Base-by-base conservation (phyloP, 768 basidiomycete genomes). In the Lyophyllum decastes region DNA sequence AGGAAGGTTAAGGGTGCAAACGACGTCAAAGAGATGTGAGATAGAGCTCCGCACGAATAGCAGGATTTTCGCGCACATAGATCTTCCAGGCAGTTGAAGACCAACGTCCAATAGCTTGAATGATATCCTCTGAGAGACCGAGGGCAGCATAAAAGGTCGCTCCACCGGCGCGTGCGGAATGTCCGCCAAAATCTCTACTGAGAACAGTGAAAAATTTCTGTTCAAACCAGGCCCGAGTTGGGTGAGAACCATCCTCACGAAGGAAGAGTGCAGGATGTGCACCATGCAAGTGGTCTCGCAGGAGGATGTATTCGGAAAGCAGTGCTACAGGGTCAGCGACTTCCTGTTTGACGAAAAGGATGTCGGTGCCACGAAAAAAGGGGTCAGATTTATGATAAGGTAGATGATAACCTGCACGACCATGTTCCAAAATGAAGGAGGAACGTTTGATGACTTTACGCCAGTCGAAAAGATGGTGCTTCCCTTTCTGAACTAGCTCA, bases 351-450 rank as follows among this genome's bases (percentile, higher is more conserved):
- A 58, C 52, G 33, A 70, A 57, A 2, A 70, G 51, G 25, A 72
- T 58, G 34, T 67, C 60, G 2, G 68, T 65, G 0, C 71, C 70
- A 7, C 16, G 60, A 43, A 64, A 71, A 49, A 73, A 71, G 8
- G 61, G 65, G 50, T 73, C 63, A 2, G 55, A 52, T 43, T 73
- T 73, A 48, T 73, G 69, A 49, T 73, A 73, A 6, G 68, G 70
- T 0, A 73, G 60, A 22, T 54, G 63, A 52, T 71, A 73, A 1
- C 40, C 21, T 2, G 45, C 46, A 14, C 38, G 35, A 17, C 35
- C 10, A 17, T 8, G 1, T 10, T 4, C 0, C 14, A 49, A 55
- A 1, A 19, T 4, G 1, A 55, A 34, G 2, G 47, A 55, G 7
- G 34, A 25, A 2, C 61, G 53, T 44, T 67, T 64, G 40, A 72